Percentiles rank a stretch among this genome's conserved stretches.
Conservation (phyloP, 208 protist species). For the Tetramitus jugosus region DNA sequence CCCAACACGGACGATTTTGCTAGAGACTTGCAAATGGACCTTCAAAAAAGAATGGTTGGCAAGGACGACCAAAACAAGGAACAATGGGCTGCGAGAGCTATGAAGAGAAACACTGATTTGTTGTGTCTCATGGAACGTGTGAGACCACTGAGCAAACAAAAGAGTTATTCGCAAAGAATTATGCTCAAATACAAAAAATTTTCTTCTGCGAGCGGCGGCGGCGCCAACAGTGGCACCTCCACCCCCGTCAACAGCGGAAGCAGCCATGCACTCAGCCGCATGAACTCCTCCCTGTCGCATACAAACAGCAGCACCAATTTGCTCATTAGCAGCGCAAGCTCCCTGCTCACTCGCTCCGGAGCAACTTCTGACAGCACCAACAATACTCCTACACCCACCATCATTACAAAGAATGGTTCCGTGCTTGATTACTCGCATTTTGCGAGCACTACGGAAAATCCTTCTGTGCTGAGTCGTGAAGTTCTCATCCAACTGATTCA, state of each 20-base stretch:
- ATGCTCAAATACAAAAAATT: neutral
- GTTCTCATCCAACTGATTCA: slow-evolving; percentile 1
- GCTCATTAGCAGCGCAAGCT: too few species aligned
- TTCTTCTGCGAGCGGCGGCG: neutral
- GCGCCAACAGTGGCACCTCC: neutral
- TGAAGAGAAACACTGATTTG: slow-evolving; percentile 4
- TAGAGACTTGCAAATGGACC: too few species aligned
- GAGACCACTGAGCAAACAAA: neutral
- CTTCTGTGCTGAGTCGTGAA: neutral
- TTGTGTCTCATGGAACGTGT: neutral
- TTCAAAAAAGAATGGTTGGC: too few species aligned
- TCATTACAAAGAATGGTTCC: neutral
- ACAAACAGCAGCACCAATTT: too few species aligned
- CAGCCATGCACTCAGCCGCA: too few species aligned
- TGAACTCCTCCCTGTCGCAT: too few species aligned
- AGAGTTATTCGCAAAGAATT: neutral
- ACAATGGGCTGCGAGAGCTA: slow-evolving; percentile 7
- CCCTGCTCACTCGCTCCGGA: too few species aligned
- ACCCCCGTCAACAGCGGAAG: neutral
- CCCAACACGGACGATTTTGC: too few species aligned
- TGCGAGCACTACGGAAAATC: neutral
- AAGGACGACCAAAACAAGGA: too few species aligned
- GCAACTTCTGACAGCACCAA: too few species aligned
- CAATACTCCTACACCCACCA: too few species aligned
- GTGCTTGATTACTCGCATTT: neutral